Percentiles rank a stretch among this genome's conserved stretches.
These are phyloP conservation scores for Cryphonectria carpinicola DNA, from an alignment of 2,329 filamentous ascomycete genomes.

Conservation along the genomic window DNA sequence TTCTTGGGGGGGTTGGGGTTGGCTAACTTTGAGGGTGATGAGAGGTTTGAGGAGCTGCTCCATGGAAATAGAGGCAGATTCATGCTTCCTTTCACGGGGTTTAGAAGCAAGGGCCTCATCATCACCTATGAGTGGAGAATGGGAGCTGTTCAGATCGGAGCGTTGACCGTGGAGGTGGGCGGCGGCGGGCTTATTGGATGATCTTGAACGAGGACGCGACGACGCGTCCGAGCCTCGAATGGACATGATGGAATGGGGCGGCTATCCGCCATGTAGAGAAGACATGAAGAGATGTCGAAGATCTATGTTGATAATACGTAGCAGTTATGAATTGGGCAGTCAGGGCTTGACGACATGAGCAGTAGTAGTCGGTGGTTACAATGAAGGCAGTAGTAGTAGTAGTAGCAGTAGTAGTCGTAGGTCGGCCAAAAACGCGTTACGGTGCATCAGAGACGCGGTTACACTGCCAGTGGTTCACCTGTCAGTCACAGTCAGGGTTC, in stretches of 20 bases:
- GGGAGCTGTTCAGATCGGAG: constrained; percentile 44
- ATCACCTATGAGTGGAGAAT: constrained; percentile 41
- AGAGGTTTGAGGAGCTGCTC: constrained; percentile 55
- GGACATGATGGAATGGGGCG: constrained; percentile 38
- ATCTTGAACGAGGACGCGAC: constrained; percentile 49
- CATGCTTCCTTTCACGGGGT: constrained; percentile 42
- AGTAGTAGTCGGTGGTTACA: neutral
- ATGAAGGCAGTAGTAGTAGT: neutral
- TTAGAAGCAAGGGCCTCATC: constrained; percentile 38
- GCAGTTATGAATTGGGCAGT: neutral
- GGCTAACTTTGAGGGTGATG: constrained; percentile 55
- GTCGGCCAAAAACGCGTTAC: constrained; percentile 2
- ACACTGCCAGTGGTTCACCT: neutral
- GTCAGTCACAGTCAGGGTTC: neutral
- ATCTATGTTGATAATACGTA: neutral
- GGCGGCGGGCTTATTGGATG: constrained; percentile 39
- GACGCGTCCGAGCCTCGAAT: constrained; percentile 50
- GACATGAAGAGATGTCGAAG: constrained; percentile 21
- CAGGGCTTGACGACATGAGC: neutral
- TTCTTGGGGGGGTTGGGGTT: neutral
- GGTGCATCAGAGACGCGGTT: neutral
- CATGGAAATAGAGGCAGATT: constrained; percentile 45
- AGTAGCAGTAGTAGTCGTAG: neutral
- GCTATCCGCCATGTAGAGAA: constrained; percentile 36
- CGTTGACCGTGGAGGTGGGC: constrained; percentile 33